Percentiles rank a stretch among this genome's conserved stretches.
Conservation (phyloP, 371 early-diverging fungal genomes). For the Lichtheimia hyalospora region DNA sequence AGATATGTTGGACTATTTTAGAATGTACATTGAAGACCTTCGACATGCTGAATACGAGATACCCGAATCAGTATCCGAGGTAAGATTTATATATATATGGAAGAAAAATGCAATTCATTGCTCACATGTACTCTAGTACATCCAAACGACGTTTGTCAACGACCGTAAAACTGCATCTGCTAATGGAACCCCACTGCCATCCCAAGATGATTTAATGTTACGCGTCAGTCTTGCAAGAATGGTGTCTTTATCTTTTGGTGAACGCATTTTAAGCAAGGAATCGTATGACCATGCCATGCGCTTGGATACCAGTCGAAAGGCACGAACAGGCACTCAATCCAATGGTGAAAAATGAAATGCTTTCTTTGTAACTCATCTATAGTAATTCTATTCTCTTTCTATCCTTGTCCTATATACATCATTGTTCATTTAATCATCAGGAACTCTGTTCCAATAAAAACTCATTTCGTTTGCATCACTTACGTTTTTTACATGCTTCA, state of each 20-base stretch:
- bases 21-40: slow-evolving; percentile 50
- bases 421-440: neutral
- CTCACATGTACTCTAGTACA: slow-evolving; percentile 34
- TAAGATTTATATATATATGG: slow-evolving; percentile 13
- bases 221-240: slow-evolving; percentile 38
- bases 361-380: too few species aligned
- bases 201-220: slow-evolving; percentile 51
- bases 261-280: slow-evolving; percentile 28
- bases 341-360: too few species aligned
- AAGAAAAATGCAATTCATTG: too few species aligned
- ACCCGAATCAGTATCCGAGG: slow-evolving; percentile 56
- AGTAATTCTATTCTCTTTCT: too few species aligned
- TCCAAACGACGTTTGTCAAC: slow-evolving; percentile 55
- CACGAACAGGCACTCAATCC: neutral
- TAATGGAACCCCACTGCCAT: slow-evolving; percentile 24
- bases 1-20: slow-evolving; percentile 39
- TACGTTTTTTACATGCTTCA: slow-evolving; percentile 16
- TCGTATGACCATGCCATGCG: slow-evolving; percentile 35
- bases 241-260: slow-evolving; percentile 43
- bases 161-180: slow-evolving; percentile 51
- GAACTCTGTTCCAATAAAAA: neutral
- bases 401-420: too few species aligned
- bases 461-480: neutral
- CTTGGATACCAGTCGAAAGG: slow-evolving; percentile 22
- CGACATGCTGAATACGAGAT: slow-evolving; percentile 49